Evolutionary conservation across 2,329 filamentous ascomycete species (phyloP), one percentile per base, ranked within the genome.

Genomic region (Coleophoma cylindrospora): DNA sequence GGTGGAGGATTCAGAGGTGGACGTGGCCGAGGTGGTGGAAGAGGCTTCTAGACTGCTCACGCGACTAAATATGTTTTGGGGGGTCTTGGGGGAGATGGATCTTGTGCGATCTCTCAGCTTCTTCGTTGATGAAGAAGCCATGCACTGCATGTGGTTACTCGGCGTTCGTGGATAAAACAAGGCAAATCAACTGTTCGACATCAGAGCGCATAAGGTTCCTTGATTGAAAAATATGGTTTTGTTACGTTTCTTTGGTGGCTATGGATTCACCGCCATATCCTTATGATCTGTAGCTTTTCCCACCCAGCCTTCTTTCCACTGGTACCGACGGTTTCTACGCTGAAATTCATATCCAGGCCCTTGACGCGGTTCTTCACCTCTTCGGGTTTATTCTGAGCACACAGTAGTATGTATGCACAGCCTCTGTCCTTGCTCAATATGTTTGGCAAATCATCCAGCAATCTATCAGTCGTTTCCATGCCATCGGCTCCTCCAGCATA

Each of bases 291-390:
- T 68, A 99, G 74, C 71, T 87, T 95, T 73, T 99, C 94, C 91
- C 92, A 96, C 0, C 94, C 94, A 32, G 87, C 92, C 67, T 87
- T 83, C 74, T 86, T 90, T 45, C 92, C 92, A 68, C 90, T 96
- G 48, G 77, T 79, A 7, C 88, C 86, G 4, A 95, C 91, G 15
- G 81, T 89, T 66, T 91, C 83, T 10, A 81, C 89, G 54, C 68
- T 75, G 94, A 92, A 97, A 21, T 61, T 65, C 13, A 55, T 50
- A n/a, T 71, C 72, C 81, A 87, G 81, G 3, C 57, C 62, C 38
- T 71, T 69, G 53, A 94, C 80, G 45, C 76, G 70, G 52, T 73
- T 66, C 67, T 85, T 89, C 45, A 95, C 87, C 47, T 81, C 71
- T 22, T 85, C 83, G 0, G 94, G 94, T 66, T 81, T 85, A 68